Percentiles rank a stretch among this genome's conserved stretches.
Evolutionary conservation across 352 stramenopile genomes (phyloP).

Genomic region (Aphanomyces invadans): DNA sequence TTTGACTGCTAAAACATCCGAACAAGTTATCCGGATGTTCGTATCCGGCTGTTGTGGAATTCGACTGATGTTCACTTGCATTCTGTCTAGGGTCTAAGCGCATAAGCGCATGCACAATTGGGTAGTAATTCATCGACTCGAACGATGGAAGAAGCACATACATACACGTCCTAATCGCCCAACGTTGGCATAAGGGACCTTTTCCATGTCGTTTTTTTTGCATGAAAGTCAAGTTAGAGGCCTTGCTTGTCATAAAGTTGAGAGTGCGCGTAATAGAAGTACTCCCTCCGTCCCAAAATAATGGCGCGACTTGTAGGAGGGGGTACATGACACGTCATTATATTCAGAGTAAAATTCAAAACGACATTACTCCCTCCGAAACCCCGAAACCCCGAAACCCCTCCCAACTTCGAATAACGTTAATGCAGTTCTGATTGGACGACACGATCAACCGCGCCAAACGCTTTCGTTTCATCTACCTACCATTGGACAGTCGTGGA

Average conservation of each 20-base stretch:
- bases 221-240: too few species aligned
- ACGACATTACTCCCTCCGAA: not conserved
- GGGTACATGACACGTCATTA: not conserved
- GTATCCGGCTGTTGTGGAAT: not conserved
- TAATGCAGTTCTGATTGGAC: not conserved
- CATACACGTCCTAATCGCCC: too few species aligned
- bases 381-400: too few species aligned
- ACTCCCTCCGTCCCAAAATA: constrained; percentile 5
- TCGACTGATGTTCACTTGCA: not conserved
- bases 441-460: not conserved
- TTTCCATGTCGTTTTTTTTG: too few species aligned
- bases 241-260: too few species aligned
- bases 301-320: not conserved
- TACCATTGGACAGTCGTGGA: not conserved
- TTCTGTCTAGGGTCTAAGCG: too few species aligned
- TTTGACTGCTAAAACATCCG: not conserved
- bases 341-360: constrained; percentile 10
- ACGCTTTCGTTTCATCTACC: not conserved
- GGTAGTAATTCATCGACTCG: too few species aligned
- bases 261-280: too few species aligned
- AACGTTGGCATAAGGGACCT: too few species aligned
- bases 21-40: not conserved
- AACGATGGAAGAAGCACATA: too few species aligned
- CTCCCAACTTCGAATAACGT: not conserved
- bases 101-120: too few species aligned